Conservation (phyloP, 305 asterid genomes). For the Fraxinus baroniana region DNA sequence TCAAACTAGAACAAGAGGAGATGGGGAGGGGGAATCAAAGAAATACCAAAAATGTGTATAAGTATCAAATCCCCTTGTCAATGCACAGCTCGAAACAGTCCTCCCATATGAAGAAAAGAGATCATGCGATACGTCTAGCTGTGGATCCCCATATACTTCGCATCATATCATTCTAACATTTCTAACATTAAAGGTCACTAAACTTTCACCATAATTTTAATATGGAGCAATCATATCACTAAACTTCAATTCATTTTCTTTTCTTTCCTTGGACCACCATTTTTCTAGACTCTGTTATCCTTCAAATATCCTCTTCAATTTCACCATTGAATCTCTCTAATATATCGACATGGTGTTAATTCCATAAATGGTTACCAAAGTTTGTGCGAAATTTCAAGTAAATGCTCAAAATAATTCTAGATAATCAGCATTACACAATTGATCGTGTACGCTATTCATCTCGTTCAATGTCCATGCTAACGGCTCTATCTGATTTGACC, state of each 20-base stretch:
- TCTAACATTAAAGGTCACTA: too few species aligned
- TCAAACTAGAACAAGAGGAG: too few species aligned
- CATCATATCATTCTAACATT: too few species aligned
- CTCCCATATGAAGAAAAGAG: too few species aligned
- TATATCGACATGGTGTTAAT: background rate
- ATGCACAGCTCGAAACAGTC: background rate
- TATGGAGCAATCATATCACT: background rate
- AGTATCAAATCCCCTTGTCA: background rate
- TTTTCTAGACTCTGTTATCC: background rate
- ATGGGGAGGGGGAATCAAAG: background rate
- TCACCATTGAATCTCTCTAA: background rate
- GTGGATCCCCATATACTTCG: background rate
- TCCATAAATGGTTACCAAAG: background rate
- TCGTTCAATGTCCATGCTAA: too few species aligned
- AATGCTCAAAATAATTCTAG: background rate
- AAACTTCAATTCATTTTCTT: background rate
- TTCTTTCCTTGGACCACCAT: background rate
- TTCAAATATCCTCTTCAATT: background rate
- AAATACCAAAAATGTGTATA: background rate
- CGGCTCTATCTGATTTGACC: too few species aligned
- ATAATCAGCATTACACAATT: background rate
- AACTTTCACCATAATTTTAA: background rate
- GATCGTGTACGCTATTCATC: background rate
- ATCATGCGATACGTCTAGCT: background rate
- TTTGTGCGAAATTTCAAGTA: background rate